phyloP scores from a whole-genome alignment of 495 filamentous ascomycete genomes.

The Pseudoneurospora amorphoporcata region DNA sequence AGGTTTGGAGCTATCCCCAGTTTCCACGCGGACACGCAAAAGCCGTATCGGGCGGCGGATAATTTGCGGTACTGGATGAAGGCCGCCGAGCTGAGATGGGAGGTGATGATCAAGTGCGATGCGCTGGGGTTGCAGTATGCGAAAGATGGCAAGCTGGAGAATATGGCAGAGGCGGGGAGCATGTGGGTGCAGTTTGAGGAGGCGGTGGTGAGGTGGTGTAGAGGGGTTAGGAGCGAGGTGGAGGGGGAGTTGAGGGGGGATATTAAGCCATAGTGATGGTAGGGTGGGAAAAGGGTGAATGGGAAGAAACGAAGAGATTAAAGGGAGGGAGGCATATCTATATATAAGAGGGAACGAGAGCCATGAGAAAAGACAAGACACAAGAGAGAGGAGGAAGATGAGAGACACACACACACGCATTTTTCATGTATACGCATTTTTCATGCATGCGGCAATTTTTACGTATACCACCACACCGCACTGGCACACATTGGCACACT shows the following conservation, averaged over 20 bases:
- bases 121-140: constrained; percentile 75
- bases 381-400: not conserved
- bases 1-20: constrained; percentile 85
- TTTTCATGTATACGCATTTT: not conserved
- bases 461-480: not conserved
- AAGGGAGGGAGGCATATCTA: not conserved
- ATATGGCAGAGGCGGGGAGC: not conserved
- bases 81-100: constrained; percentile 90
- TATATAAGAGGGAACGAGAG: not conserved
- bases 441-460: not conserved
- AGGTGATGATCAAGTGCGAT: constrained; percentile 74
- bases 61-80: constrained; percentile 95
- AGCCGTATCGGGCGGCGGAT: constrained; percentile 88
- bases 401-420: not conserved
- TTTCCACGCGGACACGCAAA: constrained; percentile 81
- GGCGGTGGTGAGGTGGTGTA: constrained; percentile 71
- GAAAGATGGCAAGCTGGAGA: constrained; percentile 41
- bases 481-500: not conserved
- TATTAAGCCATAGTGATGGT: not conserved
- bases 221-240: constrained; percentile 66
- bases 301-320: not conserved
- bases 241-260: constrained; percentile 22
- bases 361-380: not conserved
- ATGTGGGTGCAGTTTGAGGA: constrained; percentile 68
- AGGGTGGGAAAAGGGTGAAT: not conserved